Evolutionary conservation across 2,329 filamentous ascomycete genomes (phyloP).

Genomic region (Lachnellula hyalina): DNA sequence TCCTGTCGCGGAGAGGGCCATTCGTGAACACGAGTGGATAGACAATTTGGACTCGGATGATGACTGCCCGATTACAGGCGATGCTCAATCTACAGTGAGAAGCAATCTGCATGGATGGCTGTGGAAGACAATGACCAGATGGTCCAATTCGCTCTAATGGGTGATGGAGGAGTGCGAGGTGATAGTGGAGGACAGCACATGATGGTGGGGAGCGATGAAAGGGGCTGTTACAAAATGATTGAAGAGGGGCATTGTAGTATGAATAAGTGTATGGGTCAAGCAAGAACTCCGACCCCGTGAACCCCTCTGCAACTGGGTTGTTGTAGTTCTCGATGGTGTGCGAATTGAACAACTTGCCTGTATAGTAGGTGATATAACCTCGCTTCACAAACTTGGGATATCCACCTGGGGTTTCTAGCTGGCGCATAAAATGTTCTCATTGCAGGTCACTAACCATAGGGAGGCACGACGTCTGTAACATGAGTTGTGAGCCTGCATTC

Average conservation of each 20-base stretch:
- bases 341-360: constrained; percentile 62
- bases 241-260: constrained; percentile 49
- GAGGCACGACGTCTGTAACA: constrained; percentile 42
- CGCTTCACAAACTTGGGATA: constrained; percentile 61
- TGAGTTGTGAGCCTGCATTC: constrained; percentile 59
- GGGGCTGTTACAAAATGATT: too few species aligned
- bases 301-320: constrained; percentile 50
- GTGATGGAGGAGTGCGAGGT: too few species aligned
- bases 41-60: too few species aligned
- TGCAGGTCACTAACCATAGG: constrained; percentile 38
- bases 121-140: too few species aligned
- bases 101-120: too few species aligned
- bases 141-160: too few species aligned
- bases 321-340: constrained; percentile 57
- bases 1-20: too few species aligned
- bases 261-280: constrained; percentile 62
- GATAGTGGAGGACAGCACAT: too few species aligned
- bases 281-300: constrained; percentile 45
- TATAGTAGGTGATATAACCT: constrained; percentile 64
- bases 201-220: too few species aligned
- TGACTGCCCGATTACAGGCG: too few species aligned
- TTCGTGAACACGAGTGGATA: too few species aligned
- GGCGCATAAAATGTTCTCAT: not conserved
- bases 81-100: too few species aligned
- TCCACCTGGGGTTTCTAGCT: constrained; percentile 35